These are phyloP conservation scores for Fusarium sp. DNA, from an alignment of 2,329 filamentous ascomycete genomes.

Conservation along the genomic window DNA sequence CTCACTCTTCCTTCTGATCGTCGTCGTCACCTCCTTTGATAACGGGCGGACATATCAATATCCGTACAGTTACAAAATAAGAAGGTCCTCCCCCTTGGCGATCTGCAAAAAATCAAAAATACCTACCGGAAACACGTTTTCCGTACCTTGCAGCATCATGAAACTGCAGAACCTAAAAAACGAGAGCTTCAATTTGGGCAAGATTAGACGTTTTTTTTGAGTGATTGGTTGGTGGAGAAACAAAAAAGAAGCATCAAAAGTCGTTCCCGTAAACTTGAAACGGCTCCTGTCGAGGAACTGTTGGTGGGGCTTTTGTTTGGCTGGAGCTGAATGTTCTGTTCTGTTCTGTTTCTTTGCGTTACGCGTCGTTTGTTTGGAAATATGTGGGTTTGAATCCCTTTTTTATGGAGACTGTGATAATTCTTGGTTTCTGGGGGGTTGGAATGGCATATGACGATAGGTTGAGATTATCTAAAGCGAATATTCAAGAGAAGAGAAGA, in stretches of 20 bases:
- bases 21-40: slow-evolving; percentile 27
- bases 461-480: background rate
- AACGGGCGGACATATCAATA: background rate
- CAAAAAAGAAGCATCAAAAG: background rate
- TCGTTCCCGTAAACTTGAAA: slow-evolving; percentile 23
- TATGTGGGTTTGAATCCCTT: slow-evolving; percentile 6
- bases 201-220: background rate
- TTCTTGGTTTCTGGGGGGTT: background rate
- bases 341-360: slow-evolving; percentile 12
- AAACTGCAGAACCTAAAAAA: background rate
- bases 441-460: background rate
- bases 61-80: background rate
- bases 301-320: slow-evolving; percentile 23
- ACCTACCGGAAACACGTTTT: background rate
- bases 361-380: slow-evolving; percentile 33
- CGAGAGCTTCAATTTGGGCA: background rate
- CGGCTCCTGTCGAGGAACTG: slow-evolving; percentile 24
- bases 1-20: background rate
- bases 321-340: slow-evolving; percentile 8
- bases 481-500: background rate
- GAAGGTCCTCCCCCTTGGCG: background rate
- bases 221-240: slow-evolving; percentile 31
- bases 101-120: slow-evolving; percentile 13
- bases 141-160: slow-evolving; percentile 4
- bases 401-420: slow-evolving; percentile 17